Conservation (phyloP, 495 filamentous ascomycete species). For the Staphylotrichum longicolle region DNA sequence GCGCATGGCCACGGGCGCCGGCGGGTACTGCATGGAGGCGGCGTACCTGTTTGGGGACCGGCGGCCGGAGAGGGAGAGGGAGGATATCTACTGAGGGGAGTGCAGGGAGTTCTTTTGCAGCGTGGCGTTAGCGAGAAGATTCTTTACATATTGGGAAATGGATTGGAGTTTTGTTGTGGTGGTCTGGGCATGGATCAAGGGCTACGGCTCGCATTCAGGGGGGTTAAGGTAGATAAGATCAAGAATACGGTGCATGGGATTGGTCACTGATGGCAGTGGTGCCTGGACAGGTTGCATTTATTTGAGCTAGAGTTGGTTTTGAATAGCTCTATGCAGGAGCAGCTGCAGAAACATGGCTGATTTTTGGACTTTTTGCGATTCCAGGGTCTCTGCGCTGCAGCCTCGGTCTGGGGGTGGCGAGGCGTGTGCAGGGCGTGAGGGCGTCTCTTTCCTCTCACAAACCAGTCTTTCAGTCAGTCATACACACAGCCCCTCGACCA, state of each 20-base stretch:
- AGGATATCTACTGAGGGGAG: conserved; percentile 32
- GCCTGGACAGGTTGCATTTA: conserved; percentile 7
- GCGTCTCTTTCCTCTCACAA: too few species aligned
- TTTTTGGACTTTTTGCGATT: too few species aligned
- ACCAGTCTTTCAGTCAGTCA: too few species aligned
- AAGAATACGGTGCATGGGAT: conserved; percentile 7
- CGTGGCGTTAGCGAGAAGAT: conserved; percentile 17
- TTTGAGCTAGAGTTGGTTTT: neutral
- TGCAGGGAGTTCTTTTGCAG: conserved; percentile 21
- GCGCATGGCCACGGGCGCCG: conserved; percentile 59
- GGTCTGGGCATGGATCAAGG: neutral
- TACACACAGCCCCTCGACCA: too few species aligned
- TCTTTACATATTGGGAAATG: neutral
- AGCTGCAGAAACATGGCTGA: too few species aligned
- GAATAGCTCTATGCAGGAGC: neutral
- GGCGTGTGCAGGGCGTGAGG: too few species aligned
- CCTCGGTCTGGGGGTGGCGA: too few species aligned
- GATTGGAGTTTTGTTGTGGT: neutral
- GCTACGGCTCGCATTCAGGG: conserved; percentile 4
- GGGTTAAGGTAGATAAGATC: neutral
- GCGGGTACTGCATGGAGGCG: conserved; percentile 85
- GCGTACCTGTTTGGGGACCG: conserved; percentile 74
- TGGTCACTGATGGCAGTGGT: neutral
- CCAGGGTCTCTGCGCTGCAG: too few species aligned
- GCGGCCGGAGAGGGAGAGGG: conserved; percentile 30